phyloP scores from a whole-genome alignment of 2,329 filamentous ascomycete species.

The Pseudocercospora macadamiae region DNA sequence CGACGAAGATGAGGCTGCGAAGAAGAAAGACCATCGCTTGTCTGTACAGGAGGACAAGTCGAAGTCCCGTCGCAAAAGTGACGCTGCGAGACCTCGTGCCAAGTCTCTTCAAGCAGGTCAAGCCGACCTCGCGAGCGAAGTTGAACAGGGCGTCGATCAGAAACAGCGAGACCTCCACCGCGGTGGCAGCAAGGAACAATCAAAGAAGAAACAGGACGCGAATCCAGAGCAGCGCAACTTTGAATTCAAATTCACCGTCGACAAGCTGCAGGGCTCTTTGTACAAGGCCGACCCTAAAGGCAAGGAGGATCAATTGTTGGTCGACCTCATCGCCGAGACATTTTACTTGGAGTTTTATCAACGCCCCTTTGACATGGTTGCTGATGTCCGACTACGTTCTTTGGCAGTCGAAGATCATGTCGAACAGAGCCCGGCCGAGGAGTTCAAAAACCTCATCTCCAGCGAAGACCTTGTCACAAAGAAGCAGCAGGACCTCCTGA shows the following conservation, averaged over 20 bases:
- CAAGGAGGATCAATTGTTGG: constrained; percentile 76
- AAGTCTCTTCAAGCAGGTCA: constrained; percentile 72
- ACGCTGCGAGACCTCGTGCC: constrained; percentile 61
- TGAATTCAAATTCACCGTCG: constrained; percentile 95
- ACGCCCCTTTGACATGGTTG: constrained; percentile 87
- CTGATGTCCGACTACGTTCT: constrained; percentile 84
- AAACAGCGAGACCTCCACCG: constrained; percentile 48
- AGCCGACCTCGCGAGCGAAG: constrained; percentile 75
- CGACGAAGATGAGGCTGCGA: constrained; percentile 40
- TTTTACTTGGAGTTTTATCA: constrained; percentile 89
- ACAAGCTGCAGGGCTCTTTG: constrained; percentile 88
- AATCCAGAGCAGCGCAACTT: constrained; percentile 88
- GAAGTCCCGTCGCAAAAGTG: constrained; percentile 40
- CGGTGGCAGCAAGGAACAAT: constrained; percentile 48
- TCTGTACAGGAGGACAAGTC: constrained; percentile 42
- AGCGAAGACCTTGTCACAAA: constrained; percentile 74
- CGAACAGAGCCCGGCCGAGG: constrained; percentile 77
- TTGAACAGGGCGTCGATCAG: constrained; percentile 59
- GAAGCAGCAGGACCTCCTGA: constrained; percentile 78
- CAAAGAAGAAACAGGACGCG: constrained; percentile 46
- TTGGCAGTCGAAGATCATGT: constrained; percentile 94
- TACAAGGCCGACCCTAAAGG: constrained; percentile 83
- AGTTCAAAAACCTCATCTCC: constrained; percentile 97
- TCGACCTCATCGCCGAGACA: constrained; percentile 86
- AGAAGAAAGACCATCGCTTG: constrained; percentile 38